Evolutionary conservation across 163 green algal genomes (phyloP).

Genomic region (Coccomyxa subellipsoidea): DNA sequence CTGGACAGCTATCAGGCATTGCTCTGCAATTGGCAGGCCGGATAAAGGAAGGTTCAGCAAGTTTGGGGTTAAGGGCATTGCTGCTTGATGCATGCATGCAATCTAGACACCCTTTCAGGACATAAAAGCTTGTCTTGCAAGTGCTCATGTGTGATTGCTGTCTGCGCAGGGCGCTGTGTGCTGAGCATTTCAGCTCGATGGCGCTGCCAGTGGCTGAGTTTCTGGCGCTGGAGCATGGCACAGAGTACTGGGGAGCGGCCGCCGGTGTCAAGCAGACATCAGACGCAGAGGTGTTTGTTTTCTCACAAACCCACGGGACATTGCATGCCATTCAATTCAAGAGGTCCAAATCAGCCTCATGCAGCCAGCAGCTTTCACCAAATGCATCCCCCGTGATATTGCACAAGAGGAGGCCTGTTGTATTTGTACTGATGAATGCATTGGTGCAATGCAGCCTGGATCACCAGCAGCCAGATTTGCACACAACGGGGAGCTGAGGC

Average conservation of each 20-base stretch:
- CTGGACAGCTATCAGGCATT: too few species aligned
- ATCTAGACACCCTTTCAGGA: neutral
- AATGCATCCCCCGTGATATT: too few species aligned
- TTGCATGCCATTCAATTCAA: neutral
- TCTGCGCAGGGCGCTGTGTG: constrained; percentile 59
- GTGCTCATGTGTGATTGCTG: neutral
- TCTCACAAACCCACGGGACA: neutral
- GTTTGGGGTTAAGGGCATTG: neutral
- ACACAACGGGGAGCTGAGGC: constrained; percentile 1
- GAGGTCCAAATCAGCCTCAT: too few species aligned
- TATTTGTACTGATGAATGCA: neutral
- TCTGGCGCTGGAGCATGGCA: constrained; percentile 74
- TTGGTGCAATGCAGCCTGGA: neutral
- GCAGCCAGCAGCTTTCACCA: too few species aligned
- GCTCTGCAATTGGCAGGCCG: neutral
- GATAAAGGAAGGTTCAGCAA: neutral
- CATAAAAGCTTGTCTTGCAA: neutral
- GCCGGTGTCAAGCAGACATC: neutral
- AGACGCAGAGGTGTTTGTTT: neutral
- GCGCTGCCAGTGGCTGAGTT: constrained; percentile 75
- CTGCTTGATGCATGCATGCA: neutral
- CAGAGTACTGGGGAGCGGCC: constrained; percentile 47
- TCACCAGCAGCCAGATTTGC: neutral
- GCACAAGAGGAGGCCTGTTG: too few species aligned
- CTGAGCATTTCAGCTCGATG: constrained; percentile 80